Conservation (phyloP, 768 basidiomycete species). For the Boletus rufocinnamomeus region DNA sequence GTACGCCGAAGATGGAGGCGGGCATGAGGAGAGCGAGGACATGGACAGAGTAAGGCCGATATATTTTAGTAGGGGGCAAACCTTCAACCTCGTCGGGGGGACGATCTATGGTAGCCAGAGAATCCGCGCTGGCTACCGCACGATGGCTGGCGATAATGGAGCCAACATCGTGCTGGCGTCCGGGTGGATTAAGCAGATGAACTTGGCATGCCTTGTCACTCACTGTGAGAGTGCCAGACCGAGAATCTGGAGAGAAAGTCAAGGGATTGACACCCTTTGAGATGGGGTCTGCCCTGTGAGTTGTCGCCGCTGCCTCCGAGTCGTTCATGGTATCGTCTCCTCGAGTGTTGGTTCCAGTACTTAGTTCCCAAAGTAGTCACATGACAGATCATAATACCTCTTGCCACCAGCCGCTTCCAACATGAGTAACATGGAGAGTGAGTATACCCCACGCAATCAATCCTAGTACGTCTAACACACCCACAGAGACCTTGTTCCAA, state of each 20-base stretch:
- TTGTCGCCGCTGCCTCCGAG: background rate
- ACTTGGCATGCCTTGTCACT: conserved; percentile 4
- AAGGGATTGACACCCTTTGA: background rate
- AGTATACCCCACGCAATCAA: conserved; percentile 34
- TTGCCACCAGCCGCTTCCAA: conserved; percentile 4
- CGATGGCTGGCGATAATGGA: conserved; percentile 38
- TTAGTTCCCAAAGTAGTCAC: conserved; percentile 10
- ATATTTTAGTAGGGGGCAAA: conserved; percentile 39
- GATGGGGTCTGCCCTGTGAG: background rate
- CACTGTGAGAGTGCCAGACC: background rate
- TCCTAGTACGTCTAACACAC: conserved; percentile 4
- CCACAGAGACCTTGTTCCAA: conserved; percentile 93
- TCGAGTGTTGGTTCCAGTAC: background rate
- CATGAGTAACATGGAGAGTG: conserved; percentile 91
- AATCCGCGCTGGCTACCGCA: conserved; percentile 35
- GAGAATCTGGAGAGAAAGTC: background rate
- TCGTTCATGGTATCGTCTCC: conserved; percentile 5
- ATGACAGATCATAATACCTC: conserved; percentile 3
- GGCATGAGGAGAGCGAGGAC: conserved; percentile 75
- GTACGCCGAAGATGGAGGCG: conserved; percentile 80
- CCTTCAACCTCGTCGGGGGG: conserved; percentile 39
- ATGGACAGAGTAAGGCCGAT: conserved; percentile 58
- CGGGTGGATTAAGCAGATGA: background rate
- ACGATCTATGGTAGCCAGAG: conserved; percentile 44
- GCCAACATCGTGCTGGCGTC: conserved; percentile 33